Conservation (phyloP, 257 asterid species). For the Jasminum sambac region DNA sequence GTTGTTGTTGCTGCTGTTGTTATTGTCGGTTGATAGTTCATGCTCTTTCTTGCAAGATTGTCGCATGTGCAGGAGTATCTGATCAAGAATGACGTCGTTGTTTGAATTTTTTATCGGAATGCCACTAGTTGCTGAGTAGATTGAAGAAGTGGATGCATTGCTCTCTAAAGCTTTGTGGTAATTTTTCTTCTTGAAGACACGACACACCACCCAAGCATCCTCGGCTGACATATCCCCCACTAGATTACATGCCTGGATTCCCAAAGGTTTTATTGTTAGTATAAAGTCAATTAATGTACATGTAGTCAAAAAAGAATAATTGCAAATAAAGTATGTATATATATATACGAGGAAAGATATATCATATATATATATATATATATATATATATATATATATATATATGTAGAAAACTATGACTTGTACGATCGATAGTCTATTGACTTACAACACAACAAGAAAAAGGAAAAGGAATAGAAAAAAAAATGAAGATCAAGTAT, state of each 20-base stretch:
- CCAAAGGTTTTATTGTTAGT: background rate
- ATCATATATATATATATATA: too few relatives aligned
- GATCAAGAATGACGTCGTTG: conserved; percentile 66
- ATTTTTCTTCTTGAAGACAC: conserved; percentile 96
- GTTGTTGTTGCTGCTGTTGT: conserved; percentile 9
- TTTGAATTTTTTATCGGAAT: conserved; percentile 18
- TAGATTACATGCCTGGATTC: conserved; percentile 34
- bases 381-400: too few relatives aligned
- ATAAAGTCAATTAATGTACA: too few relatives aligned
- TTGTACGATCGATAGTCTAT: too few relatives aligned
- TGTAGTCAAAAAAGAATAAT: too few relatives aligned
- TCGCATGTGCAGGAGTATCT: conserved; percentile 77
- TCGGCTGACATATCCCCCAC: conserved; percentile 49
- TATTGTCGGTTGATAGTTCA: background rate
- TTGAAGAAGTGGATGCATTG: conserved; percentile 36
- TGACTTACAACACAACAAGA: too few relatives aligned
- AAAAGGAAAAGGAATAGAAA: too few relatives aligned
- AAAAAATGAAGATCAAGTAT: too few relatives aligned
- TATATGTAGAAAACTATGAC: too few relatives aligned
- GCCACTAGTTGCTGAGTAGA: conserved; percentile 12
- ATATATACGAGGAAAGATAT: too few relatives aligned
- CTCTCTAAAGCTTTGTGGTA: conserved; percentile 70
- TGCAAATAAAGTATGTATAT: too few relatives aligned
- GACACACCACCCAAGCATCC: conserved; percentile 96
- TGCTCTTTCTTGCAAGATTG: conserved; percentile 62